Conservation (phyloP, 176 grass and related monocot genomes). For the Themeda triandra region DNA sequence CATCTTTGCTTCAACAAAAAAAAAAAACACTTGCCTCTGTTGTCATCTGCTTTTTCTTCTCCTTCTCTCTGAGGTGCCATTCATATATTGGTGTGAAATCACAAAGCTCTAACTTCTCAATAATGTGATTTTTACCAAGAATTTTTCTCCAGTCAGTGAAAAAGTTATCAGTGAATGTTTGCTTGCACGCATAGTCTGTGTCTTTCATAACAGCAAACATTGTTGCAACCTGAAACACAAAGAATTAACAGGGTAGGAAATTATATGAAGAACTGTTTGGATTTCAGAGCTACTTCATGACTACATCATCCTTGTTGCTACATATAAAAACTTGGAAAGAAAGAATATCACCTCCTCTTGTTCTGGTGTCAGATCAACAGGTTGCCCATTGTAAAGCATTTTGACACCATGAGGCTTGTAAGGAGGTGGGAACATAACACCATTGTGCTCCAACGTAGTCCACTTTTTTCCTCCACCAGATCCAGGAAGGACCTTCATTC, state of each 20-base stretch:
- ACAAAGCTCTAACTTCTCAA: slow-evolving; percentile 85
- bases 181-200: slow-evolving; percentile 63
- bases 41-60: slow-evolving; percentile 98
- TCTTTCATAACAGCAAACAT: slow-evolving; percentile 99
- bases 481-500: slow-evolving; percentile 69
- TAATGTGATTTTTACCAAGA: slow-evolving; percentile 83
- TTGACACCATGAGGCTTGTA: slow-evolving; percentile 88
- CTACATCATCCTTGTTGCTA: background rate
- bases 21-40: slow-evolving; percentile 58
- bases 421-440: slow-evolving; percentile 85
- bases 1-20: slow-evolving; percentile 10
- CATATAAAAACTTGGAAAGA: slow-evolving; percentile 13
- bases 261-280: background rate
- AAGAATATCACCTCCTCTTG: slow-evolving; percentile 81
- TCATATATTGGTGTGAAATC: slow-evolving; percentile 95
- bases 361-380: slow-evolving; percentile 81
- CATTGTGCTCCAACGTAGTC: slow-evolving; percentile 82
- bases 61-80: slow-evolving; percentile 88
- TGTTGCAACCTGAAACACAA: slow-evolving; percentile 70
- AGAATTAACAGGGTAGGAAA: slow-evolving; percentile 5
- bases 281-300: background rate
- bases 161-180: slow-evolving; percentile 81
- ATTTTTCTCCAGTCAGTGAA: slow-evolving; percentile 80
- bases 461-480: slow-evolving; percentile 87
- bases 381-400: slow-evolving; percentile 91